Percentiles rank a stretch among this genome's conserved stretches.
Evolutionary conservation across 495 filamentous ascomycete species (phyloP).

Genomic region (Daldinia vernicosa): DNA sequence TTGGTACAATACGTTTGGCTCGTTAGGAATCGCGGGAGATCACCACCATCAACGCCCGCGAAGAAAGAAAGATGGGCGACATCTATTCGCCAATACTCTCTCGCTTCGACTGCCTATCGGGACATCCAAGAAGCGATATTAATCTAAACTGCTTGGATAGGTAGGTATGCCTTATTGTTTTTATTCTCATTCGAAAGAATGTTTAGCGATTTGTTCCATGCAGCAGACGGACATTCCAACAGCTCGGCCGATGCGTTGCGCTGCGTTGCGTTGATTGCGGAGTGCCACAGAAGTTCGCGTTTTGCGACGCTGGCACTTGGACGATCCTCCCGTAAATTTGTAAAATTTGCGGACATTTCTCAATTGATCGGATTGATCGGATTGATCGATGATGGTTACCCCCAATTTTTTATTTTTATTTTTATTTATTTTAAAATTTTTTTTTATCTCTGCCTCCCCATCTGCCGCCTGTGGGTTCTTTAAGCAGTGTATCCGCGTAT

Average conservation of each 20-base stretch:
- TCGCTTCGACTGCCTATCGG: slow-evolving; percentile 35
- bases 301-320: slow-evolving; percentile 37
- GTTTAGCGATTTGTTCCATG: slow-evolving; percentile 33
- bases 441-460: not conserved
- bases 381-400: not conserved
- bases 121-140: slow-evolving; percentile 2
- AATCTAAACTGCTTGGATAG: slow-evolving; percentile 29
- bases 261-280: slow-evolving; percentile 8
- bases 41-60: slow-evolving; percentile 35
- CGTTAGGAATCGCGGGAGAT: slow-evolving; percentile 42
- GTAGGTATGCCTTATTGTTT: slow-evolving; percentile 26
- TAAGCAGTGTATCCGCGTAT: slow-evolving; percentile 10
- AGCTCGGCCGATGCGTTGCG: slow-evolving; percentile 13
- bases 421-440: no score
- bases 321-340: slow-evolving; percentile 27
- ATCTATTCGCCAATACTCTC: slow-evolving; percentile 12
- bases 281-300: slow-evolving; percentile 27
- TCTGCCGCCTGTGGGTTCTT: not conserved
- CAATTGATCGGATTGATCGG: slow-evolving; percentile 22
- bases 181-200: slow-evolving; percentile 33
- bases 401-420: not conserved
- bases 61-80: not conserved
- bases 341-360: slow-evolving; percentile 34
- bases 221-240: slow-evolving; percentile 39
- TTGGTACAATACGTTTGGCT: slow-evolving; percentile 23